Percentiles rank a stretch among this genome's conserved stretches.
Conservation (phyloP, 192 early-diverging fungal species). For the Backusella australiensis region DNA sequence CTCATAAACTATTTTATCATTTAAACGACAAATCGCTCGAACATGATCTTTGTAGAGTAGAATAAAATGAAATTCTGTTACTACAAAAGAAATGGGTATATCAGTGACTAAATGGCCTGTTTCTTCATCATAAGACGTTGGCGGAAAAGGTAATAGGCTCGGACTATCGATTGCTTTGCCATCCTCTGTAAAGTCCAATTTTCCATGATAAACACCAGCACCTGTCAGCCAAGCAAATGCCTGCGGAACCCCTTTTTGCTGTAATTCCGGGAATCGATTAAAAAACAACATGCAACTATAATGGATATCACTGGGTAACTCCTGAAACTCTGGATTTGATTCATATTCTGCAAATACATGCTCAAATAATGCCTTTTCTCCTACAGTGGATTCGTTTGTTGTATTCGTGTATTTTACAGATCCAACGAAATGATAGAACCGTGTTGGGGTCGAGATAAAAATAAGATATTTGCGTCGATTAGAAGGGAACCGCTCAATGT, state of each 20-base stretch:
- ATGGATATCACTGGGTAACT: slow-evolving; percentile 50
- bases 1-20: slow-evolving; percentile 78
- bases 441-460: slow-evolving; percentile 76
- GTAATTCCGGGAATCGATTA: slow-evolving; percentile 61
- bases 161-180: slow-evolving; percentile 63
- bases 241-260: slow-evolving; percentile 62
- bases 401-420: slow-evolving; percentile 39
- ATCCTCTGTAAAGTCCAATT: slow-evolving; percentile 67
- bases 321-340: slow-evolving; percentile 57
- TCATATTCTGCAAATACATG: slow-evolving; percentile 71
- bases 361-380: slow-evolving; percentile 69
- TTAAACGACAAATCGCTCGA: slow-evolving; percentile 76
- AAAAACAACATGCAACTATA: slow-evolving; percentile 65
- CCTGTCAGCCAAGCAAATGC: slow-evolving; percentile 90
- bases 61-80: slow-evolving; percentile 89
- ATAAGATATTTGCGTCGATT: slow-evolving; percentile 72
- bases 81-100: slow-evolving; percentile 69
- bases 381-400: slow-evolving; percentile 35
- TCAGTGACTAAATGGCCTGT: slow-evolving; percentile 37
- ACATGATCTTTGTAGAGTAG: slow-evolving; percentile 77
- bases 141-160: neutral
- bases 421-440: slow-evolving; percentile 92
- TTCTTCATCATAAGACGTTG: slow-evolving; percentile 39
- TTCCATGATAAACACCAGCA: slow-evolving; percentile 85
- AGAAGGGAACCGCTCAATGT: slow-evolving; percentile 76